Evolutionary conservation across 345 rosid genomes (phyloP).

Genomic region (Populus deltoides): DNA sequence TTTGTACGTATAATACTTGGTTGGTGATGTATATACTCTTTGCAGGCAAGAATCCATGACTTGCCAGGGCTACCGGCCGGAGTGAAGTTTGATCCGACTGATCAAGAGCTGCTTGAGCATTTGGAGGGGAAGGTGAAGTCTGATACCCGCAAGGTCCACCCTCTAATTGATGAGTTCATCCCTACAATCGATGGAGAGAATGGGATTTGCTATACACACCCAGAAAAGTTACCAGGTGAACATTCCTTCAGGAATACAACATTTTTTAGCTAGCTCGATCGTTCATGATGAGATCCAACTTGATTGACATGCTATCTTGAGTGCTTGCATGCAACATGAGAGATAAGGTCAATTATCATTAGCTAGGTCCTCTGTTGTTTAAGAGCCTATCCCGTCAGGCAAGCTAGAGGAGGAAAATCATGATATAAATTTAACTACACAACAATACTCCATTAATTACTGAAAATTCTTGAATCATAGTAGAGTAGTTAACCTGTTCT

Average conservation of each 20-base stretch:
- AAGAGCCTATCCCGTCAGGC: background rate
- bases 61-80: slow-evolving; percentile 96
- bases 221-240: slow-evolving; percentile 88
- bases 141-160: slow-evolving; percentile 75
- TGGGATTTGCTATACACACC: slow-evolving; percentile 97
- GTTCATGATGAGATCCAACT: background rate
- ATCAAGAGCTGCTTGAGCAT: slow-evolving; percentile 93
- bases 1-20: background rate
- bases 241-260: background rate
- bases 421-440: no score
- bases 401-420: no score
- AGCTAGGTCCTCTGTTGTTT: background rate
- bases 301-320: background rate
- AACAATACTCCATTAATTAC: no score
- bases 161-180: slow-evolving; percentile 87
- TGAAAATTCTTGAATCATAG: no score
- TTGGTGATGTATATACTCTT: background rate
- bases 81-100: slow-evolving; percentile 97
- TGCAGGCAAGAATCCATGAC: slow-evolving; percentile 71
- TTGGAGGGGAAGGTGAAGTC: slow-evolving; percentile 81
- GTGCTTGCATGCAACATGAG: background rate
- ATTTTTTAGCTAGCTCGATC: background rate
- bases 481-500: no score
- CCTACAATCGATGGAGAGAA: slow-evolving; percentile 92
- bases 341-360: background rate